Base-by-base conservation (phyloP, 177 flowering plant genomes). In the Vitis hybrid region DNA sequence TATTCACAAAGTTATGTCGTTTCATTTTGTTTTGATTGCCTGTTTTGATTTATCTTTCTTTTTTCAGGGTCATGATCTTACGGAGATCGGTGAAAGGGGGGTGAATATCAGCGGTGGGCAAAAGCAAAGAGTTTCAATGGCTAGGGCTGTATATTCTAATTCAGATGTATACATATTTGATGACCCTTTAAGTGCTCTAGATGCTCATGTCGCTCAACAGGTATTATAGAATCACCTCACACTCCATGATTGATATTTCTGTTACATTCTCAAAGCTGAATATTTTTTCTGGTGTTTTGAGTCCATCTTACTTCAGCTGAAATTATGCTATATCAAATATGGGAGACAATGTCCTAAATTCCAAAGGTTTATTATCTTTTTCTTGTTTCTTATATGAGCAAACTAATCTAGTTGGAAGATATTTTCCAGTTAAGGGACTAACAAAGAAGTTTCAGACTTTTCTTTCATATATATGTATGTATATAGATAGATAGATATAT, bases 1-100 rank as follows among this genome's bases (percentile, higher is more conserved):
- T 52, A 19, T 65, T 15, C 12, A 50, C 9, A 10, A 26, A 26
- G 15, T 17, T 52, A 17, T 13, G 21, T 50, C 26, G 5, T 65
- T 21, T 65, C 18, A 34, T 40, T 45, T 23, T 6, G 51, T 50
- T 50, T 18, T 1, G 30, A 56, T 17, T 40, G 13, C 58, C 49
- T 2, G 54, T 26, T 60, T 26, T 64, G 19, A 51, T 66, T 34
- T 61, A 1, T 66, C 19, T 69, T 10, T 60, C 65, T n/a, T 69
- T n/a, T n/a, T 67, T n/a, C 76, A 96, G 99, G 99, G 97, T 63
- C 91, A 93, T 82, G 99, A 96, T 87, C 95, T 96, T 62, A 96
- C 99, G 15, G 99, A 96, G 82, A 96, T 96, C 80, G 99, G 99
- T 75, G 99, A 96, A 87, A 85, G 98, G 72, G 99, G 99, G 14